phyloP scores from a whole-genome alignment of 257 asterid genomes.

The Henckelia pumila region DNA sequence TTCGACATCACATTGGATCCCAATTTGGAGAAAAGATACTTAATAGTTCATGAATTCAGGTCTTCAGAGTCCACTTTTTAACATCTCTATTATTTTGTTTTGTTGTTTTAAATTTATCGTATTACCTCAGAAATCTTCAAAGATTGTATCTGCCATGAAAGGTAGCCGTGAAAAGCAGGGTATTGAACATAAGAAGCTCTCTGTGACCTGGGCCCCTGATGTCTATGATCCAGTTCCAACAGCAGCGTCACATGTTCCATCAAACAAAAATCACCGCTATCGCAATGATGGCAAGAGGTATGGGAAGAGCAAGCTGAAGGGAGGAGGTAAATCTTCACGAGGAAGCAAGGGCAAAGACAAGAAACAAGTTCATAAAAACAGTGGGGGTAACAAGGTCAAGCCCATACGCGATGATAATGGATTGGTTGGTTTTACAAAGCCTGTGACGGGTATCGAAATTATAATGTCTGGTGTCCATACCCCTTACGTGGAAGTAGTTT shows the following conservation, averaged over 20 bases:
- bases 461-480: slow-evolving; percentile 33
- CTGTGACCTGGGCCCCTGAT: slow-evolving; percentile 86
- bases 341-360: slow-evolving; percentile 72
- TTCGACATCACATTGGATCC: neutral
- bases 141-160: slow-evolving; percentile 86
- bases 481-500: slow-evolving; percentile 49
- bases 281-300: slow-evolving; percentile 53
- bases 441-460: slow-evolving; percentile 21
- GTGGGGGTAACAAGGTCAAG: slow-evolving; percentile 43
- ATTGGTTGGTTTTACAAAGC: slow-evolving; percentile 24
- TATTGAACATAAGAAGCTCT: slow-evolving; percentile 45
- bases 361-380: slow-evolving; percentile 56
- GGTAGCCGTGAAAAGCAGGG: slow-evolving; percentile 93
- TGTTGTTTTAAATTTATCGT: slow-evolving; percentile 21
- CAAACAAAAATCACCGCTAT: slow-evolving; percentile 46
- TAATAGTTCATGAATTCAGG: neutral
- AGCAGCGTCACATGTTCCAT: slow-evolving; percentile 73
- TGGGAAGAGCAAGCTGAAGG: slow-evolving; percentile 71
- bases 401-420: slow-evolving; percentile 35
- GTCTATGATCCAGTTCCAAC: slow-evolving; percentile 94
- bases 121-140: slow-evolving; percentile 49
- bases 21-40: slow-evolving; percentile 1
- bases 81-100: slow-evolving; percentile 14
- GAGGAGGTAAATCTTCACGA: slow-evolving; percentile 63
- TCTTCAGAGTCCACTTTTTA: slow-evolving; percentile 8